Percentiles rank a stretch among this genome's conserved stretches.
phyloP scores from a whole-genome alignment of 495 filamentous ascomycete species.

The Trichoderma orchidacearum region DNA sequence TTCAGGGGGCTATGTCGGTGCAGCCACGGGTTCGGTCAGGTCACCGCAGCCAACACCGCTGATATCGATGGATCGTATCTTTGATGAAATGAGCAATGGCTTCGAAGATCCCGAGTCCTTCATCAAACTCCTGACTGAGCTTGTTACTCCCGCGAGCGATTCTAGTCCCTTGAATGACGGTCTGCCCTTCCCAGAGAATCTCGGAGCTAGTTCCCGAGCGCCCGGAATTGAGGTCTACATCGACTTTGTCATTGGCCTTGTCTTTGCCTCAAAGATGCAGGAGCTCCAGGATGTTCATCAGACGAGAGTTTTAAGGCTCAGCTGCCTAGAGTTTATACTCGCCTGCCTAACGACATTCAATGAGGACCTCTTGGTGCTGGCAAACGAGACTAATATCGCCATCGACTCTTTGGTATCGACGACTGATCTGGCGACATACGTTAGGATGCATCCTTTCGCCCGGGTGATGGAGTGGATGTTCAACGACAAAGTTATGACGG shows the following conservation, averaged over 20 bases:
- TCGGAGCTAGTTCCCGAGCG: slow-evolving; percentile 68
- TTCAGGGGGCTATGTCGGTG: slow-evolving; percentile 29
- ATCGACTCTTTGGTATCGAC: slow-evolving; percentile 61
- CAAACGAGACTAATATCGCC: slow-evolving; percentile 55
- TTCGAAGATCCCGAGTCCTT: slow-evolving; percentile 79
- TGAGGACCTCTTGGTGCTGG: slow-evolving; percentile 74
- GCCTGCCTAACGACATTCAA: slow-evolving; percentile 74
- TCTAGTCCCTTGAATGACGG: slow-evolving; percentile 47
- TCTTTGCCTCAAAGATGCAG: slow-evolving; percentile 47
- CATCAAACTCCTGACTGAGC: slow-evolving; percentile 52
- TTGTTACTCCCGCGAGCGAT: slow-evolving; percentile 48
- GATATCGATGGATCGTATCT: slow-evolving; percentile 37
- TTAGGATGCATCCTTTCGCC: slow-evolving; percentile 77
- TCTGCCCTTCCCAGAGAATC: slow-evolving; percentile 75
- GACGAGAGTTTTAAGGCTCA: slow-evolving; percentile 53
- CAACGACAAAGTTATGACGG: slow-evolving; percentile 73
- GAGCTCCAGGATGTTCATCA: slow-evolving; percentile 49
- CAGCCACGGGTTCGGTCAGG: slow-evolving; percentile 9
- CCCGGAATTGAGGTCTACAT: slow-evolving; percentile 84
- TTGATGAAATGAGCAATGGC: slow-evolving; percentile 46
- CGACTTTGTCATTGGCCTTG: slow-evolving; percentile 70
- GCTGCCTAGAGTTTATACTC: slow-evolving; percentile 66
- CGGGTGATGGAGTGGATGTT: slow-evolving; percentile 96
- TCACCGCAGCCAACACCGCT: slow-evolving; percentile 23
- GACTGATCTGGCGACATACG: slow-evolving; percentile 59